These are phyloP conservation scores for Umbelopsis sp. DNA, from an alignment of 371 early-diverging fungal species.

Conservation along the genomic window DNA sequence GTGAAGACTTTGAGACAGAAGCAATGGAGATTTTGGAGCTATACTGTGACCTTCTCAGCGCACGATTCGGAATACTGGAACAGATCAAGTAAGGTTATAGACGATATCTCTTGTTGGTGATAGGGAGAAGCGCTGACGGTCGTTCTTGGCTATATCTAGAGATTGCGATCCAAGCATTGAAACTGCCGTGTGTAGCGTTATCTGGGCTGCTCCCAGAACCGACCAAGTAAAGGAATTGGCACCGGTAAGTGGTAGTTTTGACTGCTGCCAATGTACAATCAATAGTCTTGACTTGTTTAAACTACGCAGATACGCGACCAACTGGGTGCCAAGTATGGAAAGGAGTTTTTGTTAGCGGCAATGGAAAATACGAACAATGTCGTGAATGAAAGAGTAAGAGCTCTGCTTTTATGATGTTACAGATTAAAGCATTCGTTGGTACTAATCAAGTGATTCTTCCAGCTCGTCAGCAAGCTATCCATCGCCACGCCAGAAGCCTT, in stretches of 20 bases:
- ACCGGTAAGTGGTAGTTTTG: constrained; percentile 35
- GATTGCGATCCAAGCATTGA: constrained; percentile 79
- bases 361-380: constrained; percentile 74
- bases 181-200: constrained; percentile 87
- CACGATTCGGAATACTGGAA: constrained; percentile 88
- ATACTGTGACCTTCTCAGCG: constrained; percentile 85
- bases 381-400: constrained; percentile 76
- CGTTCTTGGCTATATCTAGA: constrained; percentile 35
- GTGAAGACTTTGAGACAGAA: constrained; percentile 89
- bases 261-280: neutral
- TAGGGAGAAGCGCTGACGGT: neutral
- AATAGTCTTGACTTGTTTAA: neutral
- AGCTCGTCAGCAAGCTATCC: constrained; percentile 70
- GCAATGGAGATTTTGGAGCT: constrained; percentile 92
- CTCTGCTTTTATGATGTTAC: neutral
- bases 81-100: constrained; percentile 65
- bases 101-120: neutral
- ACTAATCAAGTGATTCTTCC: neutral
- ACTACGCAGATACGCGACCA: constrained; percentile 69
- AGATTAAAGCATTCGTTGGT: neutral
- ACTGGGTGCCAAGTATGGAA: constrained; percentile 80
- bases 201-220: constrained; percentile 85
- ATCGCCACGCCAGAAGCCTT: constrained; percentile 78
- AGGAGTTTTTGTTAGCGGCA: constrained; percentile 77
- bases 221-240: constrained; percentile 87